phyloP scores from a whole-genome alignment of 139 green algal species.

The Penium margaritaceum region DNA sequence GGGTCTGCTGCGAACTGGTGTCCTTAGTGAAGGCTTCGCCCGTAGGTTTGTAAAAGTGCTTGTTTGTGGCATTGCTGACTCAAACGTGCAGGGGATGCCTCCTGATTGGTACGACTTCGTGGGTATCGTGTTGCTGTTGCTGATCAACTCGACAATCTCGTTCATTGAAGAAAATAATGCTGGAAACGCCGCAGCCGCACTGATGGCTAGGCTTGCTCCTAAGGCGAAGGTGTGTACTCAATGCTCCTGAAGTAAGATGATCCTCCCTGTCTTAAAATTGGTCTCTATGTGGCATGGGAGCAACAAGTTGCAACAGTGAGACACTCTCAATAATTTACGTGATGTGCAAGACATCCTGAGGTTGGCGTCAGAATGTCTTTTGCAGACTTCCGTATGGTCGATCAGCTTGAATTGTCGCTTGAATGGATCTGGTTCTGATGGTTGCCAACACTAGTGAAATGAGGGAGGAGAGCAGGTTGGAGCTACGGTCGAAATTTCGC shows the following conservation, averaged over 20 bases:
- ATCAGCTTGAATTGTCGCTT: not conserved
- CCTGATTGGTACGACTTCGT: constrained; percentile 49
- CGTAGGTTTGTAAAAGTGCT: not conserved
- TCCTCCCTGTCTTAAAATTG: not conserved
- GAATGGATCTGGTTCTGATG: not conserved
- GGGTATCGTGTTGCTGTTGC: constrained; percentile 51
- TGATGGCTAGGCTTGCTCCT: constrained; percentile 30
- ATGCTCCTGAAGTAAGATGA: not conserved
- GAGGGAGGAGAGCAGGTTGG: no score
- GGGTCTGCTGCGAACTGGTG: not conserved
- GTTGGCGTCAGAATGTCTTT: not conserved
- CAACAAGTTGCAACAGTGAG: not conserved
- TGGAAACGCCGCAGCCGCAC: constrained; percentile 30
- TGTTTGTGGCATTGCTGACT: not conserved
- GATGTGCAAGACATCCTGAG: not conserved
- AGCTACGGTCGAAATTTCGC: no score
- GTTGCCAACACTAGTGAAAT: no score
- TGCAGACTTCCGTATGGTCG: not conserved
- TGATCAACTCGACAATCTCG: constrained; percentile 66
- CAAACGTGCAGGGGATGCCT: constrained; percentile 16
- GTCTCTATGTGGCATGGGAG: no score
- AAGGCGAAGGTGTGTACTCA: constrained; percentile 21
- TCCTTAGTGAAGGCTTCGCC: not conserved
- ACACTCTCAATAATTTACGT: not conserved
- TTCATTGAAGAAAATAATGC: constrained; percentile 43